These are phyloP conservation scores for Dryadomyces quercus-mongolicae DNA, from an alignment of 2,329 filamentous ascomycete genomes.

Conservation along the genomic window DNA sequence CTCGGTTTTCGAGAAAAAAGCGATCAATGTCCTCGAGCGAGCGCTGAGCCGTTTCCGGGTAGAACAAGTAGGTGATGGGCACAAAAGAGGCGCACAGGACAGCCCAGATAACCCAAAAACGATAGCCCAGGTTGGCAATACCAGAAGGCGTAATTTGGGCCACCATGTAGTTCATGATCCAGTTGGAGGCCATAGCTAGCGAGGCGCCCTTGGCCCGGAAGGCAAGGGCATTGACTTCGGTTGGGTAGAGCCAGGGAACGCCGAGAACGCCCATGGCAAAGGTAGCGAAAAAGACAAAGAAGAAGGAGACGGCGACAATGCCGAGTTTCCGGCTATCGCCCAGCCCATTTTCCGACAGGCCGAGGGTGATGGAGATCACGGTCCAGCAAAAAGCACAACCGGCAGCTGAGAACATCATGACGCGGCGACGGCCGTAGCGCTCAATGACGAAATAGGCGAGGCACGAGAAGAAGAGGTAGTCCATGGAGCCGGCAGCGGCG, in stretches of 20 bases:
- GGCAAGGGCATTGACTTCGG: constrained; percentile 23
- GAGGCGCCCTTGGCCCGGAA: constrained; percentile 1
- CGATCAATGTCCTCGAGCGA: constrained; percentile 31
- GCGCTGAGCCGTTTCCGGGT: constrained; percentile 37
- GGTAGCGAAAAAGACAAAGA: constrained; percentile 16
- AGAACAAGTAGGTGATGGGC: constrained; percentile 31
- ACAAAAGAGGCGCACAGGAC: constrained; percentile 43
- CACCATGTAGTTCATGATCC: constrained; percentile 3
- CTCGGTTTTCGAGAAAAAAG: constrained; percentile 18
- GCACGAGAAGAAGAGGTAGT: constrained; percentile 18
- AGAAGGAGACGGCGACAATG: constrained; percentile 15
- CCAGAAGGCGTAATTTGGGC: constrained; percentile 4
- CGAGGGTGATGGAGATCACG: constrained; percentile 13
- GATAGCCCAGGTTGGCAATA: constrained; percentile 4
- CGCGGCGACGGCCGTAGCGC: constrained; percentile 22
- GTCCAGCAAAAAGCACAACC: constrained; percentile 13
- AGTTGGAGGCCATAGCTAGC: constrained; percentile 1
- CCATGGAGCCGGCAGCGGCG: constrained; percentile 29
- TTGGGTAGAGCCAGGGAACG: constrained; percentile 9
- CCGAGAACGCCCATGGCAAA: constrained; percentile 3
- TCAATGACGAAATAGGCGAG: constrained; percentile 15
- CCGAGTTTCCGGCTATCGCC: constrained; percentile 11
- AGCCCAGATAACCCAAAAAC: constrained; percentile 9
- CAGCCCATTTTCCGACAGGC: constrained; percentile 10
- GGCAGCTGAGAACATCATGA: constrained; percentile 14